Base-by-base conservation (phyloP, 1,139 yeast species). In the Scheffersomyces segobiensis region DNA sequence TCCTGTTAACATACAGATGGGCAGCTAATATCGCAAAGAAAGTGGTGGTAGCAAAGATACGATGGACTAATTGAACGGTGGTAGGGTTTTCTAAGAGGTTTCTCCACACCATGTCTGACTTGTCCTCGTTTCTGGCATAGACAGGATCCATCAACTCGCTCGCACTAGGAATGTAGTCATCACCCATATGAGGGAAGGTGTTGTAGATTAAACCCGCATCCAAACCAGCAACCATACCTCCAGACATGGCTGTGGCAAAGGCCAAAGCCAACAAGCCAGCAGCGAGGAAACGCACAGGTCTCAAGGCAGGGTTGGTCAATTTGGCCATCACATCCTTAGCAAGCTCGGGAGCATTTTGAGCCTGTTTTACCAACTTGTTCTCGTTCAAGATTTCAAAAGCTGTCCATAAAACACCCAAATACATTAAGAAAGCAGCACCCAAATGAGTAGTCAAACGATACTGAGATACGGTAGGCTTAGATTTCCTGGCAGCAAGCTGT, bases 191-290 rank as follows among this genome's bases (percentile, higher is more conserved):
- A 39, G 99, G 99, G 83, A 93, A 96, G 4, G 96, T 89, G 73
- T 96, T 95, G 76, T 95, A 96, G 65, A 96, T 93, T 72, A 93
- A 81, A 54, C 99, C 99, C 3, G 99, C 99, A 75, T 96, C 99
- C 59, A 96, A 81, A 7, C 99, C 99, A 19, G 99, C 99, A 54
- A 96, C 99, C 84, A 96, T 87, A 20, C 97, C 98, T 60, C 99
- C 99, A 26, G 97, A 85, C 96, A 95, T 88, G 22, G 98, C 97
- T 24, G 99, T 95, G 52, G 89, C 61, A 67, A 91, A 93, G 2
- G 96, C 88, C 58, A 95, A 77, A 1, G 79, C 87, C 48, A 91
- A 78, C 50, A 95, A 75, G 0, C 82, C 89, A 21, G 76, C 62
- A 0, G 90, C 83, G 48, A 83, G 67, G 49, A 77, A 72, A 71